Conservation (phyloP, 2,329 filamentous ascomycete species). For the Aspergillus sp. region DNA sequence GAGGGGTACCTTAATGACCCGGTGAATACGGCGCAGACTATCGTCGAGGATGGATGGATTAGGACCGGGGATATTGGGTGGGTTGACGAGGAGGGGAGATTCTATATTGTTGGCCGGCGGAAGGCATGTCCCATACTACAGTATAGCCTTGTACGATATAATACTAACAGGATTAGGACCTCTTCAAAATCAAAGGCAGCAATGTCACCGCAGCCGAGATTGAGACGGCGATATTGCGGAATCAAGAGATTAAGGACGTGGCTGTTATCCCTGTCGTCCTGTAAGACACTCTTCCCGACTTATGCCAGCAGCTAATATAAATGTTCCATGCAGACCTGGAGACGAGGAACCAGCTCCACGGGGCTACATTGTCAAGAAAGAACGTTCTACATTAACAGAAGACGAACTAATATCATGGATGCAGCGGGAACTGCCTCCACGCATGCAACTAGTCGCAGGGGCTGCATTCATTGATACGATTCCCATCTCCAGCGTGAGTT, state of each 20-base stretch:
- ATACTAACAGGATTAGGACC: no score
- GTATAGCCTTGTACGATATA: no score
- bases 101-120: conserved; percentile 71
- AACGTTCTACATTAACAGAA: not conserved
- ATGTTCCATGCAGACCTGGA: not conserved
- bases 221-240: conserved; percentile 46
- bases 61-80: conserved; percentile 72
- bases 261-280: conserved; percentile 57
- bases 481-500: not conserved
- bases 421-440: not conserved
- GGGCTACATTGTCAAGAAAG: not conserved
- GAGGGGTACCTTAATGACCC: conserved; percentile 74
- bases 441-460: not conserved
- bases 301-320: not conserved
- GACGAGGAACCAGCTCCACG: not conserved
- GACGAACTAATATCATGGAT: not conserved
- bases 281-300: conserved; percentile 18
- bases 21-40: conserved; percentile 63
- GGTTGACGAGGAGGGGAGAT: conserved; percentile 55
- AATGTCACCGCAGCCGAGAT: conserved; percentile 64
- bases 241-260: conserved; percentile 50
- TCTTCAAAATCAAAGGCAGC: conserved; percentile 60
- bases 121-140: conserved; percentile 50
- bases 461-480: not conserved
- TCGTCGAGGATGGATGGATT: conserved; percentile 65